These are phyloP conservation scores for Phanerochaete sordida DNA, from an alignment of 768 basidiomycete species.

Conservation along the genomic window DNA sequence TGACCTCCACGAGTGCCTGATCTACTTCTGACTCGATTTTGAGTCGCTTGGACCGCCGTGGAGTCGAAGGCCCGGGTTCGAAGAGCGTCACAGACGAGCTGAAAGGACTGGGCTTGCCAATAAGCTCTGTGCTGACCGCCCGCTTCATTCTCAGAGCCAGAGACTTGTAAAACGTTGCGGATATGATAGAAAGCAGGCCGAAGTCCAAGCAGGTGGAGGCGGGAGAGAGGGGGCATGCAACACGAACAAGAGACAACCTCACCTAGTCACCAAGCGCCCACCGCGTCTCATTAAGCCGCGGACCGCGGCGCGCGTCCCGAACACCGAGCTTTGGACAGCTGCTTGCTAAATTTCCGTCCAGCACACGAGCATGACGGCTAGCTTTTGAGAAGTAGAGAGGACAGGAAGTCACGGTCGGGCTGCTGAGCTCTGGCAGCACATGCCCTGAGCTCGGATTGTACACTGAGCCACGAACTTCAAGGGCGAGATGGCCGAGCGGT, in stretches of 20 bases:
- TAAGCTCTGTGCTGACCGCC: slow-evolving; percentile 29
- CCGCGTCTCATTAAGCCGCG: background rate
- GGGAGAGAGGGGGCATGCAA: background rate
- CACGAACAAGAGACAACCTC: background rate
- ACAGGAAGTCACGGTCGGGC: too few relatives aligned
- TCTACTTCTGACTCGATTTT: background rate
- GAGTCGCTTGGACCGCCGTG: slow-evolving; percentile 13
- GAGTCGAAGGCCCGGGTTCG: slow-evolving; percentile 17
- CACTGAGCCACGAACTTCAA: too few relatives aligned
- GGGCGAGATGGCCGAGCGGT: slow-evolving; percentile 78
- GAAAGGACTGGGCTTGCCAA: slow-evolving; percentile 41
- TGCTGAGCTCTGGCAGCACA: too few relatives aligned
- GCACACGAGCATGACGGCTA: too few relatives aligned
- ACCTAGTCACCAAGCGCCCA: background rate
- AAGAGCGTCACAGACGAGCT: slow-evolving; percentile 40
- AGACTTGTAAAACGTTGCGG: too few relatives aligned
- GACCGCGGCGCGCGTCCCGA: too few relatives aligned
- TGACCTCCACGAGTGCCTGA: background rate
- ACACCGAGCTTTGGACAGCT: too few relatives aligned
- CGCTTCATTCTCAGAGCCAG: slow-evolving; percentile 2
- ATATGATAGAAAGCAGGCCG: background rate
- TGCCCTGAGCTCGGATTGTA: too few relatives aligned
- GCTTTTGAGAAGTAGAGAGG: too few relatives aligned
- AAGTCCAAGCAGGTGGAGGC: background rate
- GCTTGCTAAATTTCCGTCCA: too few relatives aligned